These are phyloP conservation scores for Pinus taeda DNA, from an alignment of 75 land plant genomes.

Conservation along the genomic window DNA sequence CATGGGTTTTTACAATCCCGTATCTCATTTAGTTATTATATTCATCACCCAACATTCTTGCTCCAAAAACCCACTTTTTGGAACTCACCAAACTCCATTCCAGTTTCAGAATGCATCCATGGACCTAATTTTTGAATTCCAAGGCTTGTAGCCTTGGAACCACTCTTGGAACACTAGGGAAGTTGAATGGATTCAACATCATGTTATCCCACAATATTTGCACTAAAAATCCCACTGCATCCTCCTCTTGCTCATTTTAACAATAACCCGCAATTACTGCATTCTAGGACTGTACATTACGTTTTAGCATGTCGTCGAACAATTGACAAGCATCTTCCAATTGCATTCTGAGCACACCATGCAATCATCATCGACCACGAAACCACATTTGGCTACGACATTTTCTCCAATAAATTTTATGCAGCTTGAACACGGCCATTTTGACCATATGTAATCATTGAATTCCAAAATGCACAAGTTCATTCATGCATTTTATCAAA, in stretches of 20 bases:
- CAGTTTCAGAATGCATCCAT: conserved; percentile 1
- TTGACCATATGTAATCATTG: not conserved
- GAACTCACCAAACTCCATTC: conserved; percentile 4
- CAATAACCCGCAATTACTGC: conserved; percentile 14
- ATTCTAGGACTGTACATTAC: not conserved
- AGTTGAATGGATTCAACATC: conserved; percentile 5
- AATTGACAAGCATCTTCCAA: not conserved
- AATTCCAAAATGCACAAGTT: not conserved
- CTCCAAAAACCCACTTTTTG: conserved; percentile 12
- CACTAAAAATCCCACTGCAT: conserved; percentile 3
- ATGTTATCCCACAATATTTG: not conserved
- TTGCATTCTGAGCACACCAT: conserved; percentile 3
- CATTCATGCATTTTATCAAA: too few species aligned
- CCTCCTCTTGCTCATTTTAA: not conserved
- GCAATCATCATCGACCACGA: not conserved
- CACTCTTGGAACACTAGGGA: conserved; percentile 5
- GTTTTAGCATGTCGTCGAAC: not conserved
- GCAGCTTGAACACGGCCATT: not conserved
- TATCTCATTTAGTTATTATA: not conserved
- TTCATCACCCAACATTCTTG: conserved; percentile 18
- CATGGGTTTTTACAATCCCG: too few species aligned
- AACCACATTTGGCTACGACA: not conserved
- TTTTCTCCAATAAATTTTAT: not conserved
- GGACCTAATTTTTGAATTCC: conserved; percentile 10
- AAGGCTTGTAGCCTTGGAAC: conserved; percentile 8